Conservation (phyloP, 2,329 filamentous ascomycete species). For the Penicillium verrucosum region DNA sequence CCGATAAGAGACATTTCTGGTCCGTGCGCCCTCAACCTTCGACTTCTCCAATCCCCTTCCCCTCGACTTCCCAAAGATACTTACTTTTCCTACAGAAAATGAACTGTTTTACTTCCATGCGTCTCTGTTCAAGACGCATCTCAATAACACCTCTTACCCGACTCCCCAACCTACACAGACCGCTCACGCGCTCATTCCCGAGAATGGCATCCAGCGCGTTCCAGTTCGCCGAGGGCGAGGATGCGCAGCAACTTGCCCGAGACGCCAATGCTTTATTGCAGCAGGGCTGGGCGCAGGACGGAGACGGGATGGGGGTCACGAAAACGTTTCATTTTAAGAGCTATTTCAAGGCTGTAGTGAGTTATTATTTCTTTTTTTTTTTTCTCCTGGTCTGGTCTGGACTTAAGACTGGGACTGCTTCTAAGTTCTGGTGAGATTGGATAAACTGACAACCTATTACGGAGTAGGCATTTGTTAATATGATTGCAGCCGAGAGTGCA, state of each 20-base stretch:
- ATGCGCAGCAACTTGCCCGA: conserved; percentile 25
- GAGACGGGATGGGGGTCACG: conserved; percentile 32
- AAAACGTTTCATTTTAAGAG: conserved; percentile 42
- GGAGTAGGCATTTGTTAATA: conserved; percentile 36
- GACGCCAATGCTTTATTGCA: conserved; percentile 26
- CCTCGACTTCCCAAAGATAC: background rate
- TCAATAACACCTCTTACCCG: background rate
- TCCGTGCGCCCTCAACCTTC: background rate
- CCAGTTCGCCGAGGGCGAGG: conserved; percentile 30
- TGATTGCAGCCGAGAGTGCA: conserved; percentile 38
- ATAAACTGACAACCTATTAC: background rate
- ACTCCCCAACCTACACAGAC: background rate
- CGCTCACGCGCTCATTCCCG: conserved; percentile 1
- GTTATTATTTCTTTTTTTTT: conserved; percentile 6
- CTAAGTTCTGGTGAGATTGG: background rate
- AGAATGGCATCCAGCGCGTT: conserved; percentile 19
- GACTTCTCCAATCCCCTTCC: background rate
- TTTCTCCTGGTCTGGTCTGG: background rate
- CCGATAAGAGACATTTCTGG: background rate
- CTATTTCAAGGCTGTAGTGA: conserved; percentile 40
- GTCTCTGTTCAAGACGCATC: background rate
- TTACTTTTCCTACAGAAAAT: background rate
- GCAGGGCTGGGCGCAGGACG: conserved; percentile 35
- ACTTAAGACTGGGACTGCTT: background rate
- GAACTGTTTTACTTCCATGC: conserved; percentile 3